phyloP scores from a whole-genome alignment of 164 flowering plant genomes.

The Paratinospora sagittata region DNA sequence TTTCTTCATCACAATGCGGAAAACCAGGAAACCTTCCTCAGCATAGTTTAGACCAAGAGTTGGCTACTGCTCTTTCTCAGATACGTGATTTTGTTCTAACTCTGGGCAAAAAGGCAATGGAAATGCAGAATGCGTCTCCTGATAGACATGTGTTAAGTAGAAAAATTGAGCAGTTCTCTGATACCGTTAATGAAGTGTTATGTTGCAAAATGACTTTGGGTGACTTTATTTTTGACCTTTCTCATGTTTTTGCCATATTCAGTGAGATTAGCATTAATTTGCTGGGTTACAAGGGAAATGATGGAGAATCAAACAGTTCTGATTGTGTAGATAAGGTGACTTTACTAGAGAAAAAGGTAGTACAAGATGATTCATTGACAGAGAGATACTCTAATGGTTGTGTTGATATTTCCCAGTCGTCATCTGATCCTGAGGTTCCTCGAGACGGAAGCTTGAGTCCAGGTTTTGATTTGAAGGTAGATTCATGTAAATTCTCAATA shows the following conservation, averaged over 20 bases:
- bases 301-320: conserved; percentile 47
- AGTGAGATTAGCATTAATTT: conserved; percentile 47
- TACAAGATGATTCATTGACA: conserved; percentile 33
- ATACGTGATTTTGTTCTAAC: conserved; percentile 60
- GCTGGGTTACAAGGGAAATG: conserved; percentile 43
- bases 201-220: conserved; percentile 29
- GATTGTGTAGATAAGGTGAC: conserved; percentile 89
- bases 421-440: conserved; percentile 57
- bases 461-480: conserved; percentile 34
- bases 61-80: conserved; percentile 52
- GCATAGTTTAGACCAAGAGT: conserved; percentile 23
- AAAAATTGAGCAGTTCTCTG: conserved; percentile 50
- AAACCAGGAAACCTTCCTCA: conserved; percentile 3
- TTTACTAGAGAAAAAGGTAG: conserved; percentile 57
- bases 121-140: conserved; percentile 32
- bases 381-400: conserved; percentile 53
- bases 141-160: conserved; percentile 35
- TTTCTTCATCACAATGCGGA: conserved; percentile 22
- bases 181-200: conserved; percentile 37
- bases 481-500: conserved; percentile 35
- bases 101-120: conserved; percentile 60
- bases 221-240: conserved; percentile 61
- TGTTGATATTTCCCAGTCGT: conserved; percentile 42
- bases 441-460: conserved; percentile 49
- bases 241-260: conserved; percentile 52